Evolutionary conservation across 2,329 filamentous ascomycete genomes (phyloP).

Genomic region (Neonectria magnoliae): DNA sequence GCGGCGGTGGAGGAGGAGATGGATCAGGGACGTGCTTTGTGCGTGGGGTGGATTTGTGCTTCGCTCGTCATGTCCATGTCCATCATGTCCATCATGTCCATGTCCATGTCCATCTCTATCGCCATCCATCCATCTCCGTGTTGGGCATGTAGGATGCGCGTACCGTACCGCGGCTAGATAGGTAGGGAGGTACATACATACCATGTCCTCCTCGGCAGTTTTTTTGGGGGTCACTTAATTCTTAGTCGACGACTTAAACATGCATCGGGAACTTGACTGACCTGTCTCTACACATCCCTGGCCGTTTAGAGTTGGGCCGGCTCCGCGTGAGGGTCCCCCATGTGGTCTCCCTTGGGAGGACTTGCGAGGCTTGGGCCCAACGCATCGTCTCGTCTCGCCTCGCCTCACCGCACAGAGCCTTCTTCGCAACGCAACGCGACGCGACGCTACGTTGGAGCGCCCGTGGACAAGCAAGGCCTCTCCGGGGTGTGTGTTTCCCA

Average conservation of each 20-base stretch:
- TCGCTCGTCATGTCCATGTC: no score
- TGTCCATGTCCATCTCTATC: no score
- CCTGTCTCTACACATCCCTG: constrained; percentile 19
- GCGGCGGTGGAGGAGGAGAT: constrained; percentile 11
- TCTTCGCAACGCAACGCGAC: constrained; percentile 14
- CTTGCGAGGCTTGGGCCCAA: neutral
- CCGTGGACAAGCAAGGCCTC: constrained; percentile 2
- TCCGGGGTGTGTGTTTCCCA: neutral
- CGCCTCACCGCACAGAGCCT: constrained; percentile 27
- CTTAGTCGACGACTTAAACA: constrained; percentile 15
- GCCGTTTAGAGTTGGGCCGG: constrained; percentile 39
- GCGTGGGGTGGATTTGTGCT: neutral
- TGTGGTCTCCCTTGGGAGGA: constrained; percentile 14
- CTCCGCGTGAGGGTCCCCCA: constrained; percentile 20
- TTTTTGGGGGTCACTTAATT: constrained; percentile 13
- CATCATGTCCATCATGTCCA: no score
- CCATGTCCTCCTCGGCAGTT: constrained; percentile 15
- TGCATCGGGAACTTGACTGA: constrained; percentile 22
- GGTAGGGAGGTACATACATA: neutral
- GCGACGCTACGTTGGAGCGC: neutral
- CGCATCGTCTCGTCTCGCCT: neutral
- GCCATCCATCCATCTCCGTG: no score
- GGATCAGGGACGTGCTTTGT: neutral
- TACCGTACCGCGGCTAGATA: no score
- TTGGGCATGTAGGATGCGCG: no score